A percentile compares a stretch with the other conserved stretches of the same genome.
Evolutionary conservation across 768 basidiomycete species (phyloP).

Genomic region (Boletus huronensis): DNA sequence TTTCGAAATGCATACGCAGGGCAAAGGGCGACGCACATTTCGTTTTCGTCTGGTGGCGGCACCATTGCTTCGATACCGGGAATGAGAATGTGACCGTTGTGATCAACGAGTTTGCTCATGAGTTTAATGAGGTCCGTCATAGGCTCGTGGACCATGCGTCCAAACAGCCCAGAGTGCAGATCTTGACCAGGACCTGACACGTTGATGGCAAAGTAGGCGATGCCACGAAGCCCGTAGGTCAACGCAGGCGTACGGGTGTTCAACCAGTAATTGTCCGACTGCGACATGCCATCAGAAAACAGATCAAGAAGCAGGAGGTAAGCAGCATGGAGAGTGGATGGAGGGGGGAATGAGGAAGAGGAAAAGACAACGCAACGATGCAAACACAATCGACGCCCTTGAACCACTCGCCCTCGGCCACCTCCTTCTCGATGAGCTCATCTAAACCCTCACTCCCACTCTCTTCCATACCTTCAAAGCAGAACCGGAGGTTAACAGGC

Average conservation of each 20-base stretch:
- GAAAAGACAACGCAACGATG: slow-evolving; percentile 59
- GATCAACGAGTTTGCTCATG: slow-evolving; percentile 81
- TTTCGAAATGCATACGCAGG: neutral
- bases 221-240: slow-evolving; percentile 86
- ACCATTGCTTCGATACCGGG: slow-evolving; percentile 90
- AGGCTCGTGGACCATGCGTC: slow-evolving; percentile 79
- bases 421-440: slow-evolving; percentile 76
- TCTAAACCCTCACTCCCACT: slow-evolving; percentile 89
- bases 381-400: slow-evolving; percentile 89
- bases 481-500: slow-evolving; percentile 87
- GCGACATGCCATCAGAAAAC: neutral
- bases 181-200: slow-evolving; percentile 83
- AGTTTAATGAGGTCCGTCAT: slow-evolving; percentile 90
- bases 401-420: slow-evolving; percentile 70
- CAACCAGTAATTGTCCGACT: slow-evolving; percentile 96
- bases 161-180: slow-evolving; percentile 88
- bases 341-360: neutral
- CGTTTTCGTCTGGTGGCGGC: slow-evolving; percentile 63
- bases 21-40: slow-evolving; percentile 45
- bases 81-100: slow-evolving; percentile 77
- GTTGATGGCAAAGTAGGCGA: slow-evolving; percentile 81
- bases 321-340: neutral
- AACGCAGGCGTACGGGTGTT: slow-evolving; percentile 75
- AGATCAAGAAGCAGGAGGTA: neutral
- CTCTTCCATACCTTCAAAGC: slow-evolving; percentile 99